Base-by-base conservation (phyloP, 2,329 filamentous ascomycete genomes). In the Fonsecaea monophora region DNA sequence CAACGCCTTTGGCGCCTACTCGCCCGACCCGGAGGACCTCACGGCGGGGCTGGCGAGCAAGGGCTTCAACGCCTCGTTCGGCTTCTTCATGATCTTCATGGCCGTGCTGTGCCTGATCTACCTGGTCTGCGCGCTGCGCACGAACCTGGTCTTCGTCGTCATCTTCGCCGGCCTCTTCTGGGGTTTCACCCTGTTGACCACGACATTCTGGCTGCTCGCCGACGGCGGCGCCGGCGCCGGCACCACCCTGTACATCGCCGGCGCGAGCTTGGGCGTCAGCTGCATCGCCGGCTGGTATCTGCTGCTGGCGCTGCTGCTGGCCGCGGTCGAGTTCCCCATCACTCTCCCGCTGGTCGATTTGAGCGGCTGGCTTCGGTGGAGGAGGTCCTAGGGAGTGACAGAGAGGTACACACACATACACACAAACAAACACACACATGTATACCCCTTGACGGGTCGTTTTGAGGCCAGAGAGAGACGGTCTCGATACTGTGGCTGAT, bases 51-150 rank as follows among this genome's bases (percentile, higher is more conserved):
- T 60, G 4, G 57, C 38, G 21, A 37, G 37, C 2, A n/a, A 53
- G 13, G 57, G 57, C 40, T 70, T 70, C 35, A 55, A 67, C 1
- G 55, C 55, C 68, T 70, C 75, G 70, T 71, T 67, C 58, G 85
- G 78, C 13, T 91, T 90, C 80, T 86, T 89, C 78, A 82, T 87
- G 60, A 75, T 91, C 64, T 84, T 84, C 68, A 90, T 91, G 88
- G 86, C 80, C 2, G 66, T 91, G n/a, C 78, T 92, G 30, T 87
- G 85, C 75, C 76, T 90, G 67, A 75, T 92, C 70, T 92, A 86
- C 79, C 79, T 91, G 54, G 80, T 92, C 74, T 90, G 88, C 78
- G 84, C 90, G 0, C 79, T 92, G n/a, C 86, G 90, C 53, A 92
- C 89, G 30, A 92, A 93, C 75, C 60, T 91, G 5, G 83, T 87